Percentiles rank a stretch among this genome's conserved stretches.
These are phyloP conservation scores for Panaeolus cyanescens DNA, from an alignment of 768 basidiomycete species.

Conservation along the genomic window DNA sequence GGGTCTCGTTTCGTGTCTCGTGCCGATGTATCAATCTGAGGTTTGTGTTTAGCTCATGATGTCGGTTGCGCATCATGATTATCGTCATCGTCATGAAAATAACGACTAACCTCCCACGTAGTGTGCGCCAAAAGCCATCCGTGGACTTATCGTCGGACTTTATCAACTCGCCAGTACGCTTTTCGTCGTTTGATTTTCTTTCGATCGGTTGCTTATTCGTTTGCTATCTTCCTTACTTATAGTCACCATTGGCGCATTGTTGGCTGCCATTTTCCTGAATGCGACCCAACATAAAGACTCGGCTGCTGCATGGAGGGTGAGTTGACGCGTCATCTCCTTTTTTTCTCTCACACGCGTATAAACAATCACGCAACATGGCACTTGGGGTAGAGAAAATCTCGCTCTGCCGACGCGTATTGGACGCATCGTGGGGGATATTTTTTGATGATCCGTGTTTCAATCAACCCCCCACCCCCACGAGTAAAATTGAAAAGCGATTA, in stretches of 20 bases:
- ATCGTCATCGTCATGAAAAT: background rate
- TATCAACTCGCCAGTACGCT: slow-evolving; percentile 64
- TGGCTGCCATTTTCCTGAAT: slow-evolving; percentile 69
- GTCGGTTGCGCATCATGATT: no score
- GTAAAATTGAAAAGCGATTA: no score
- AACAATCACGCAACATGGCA: no score
- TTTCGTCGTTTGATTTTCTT: background rate
- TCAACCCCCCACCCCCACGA: no score
- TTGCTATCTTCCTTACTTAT: background rate
- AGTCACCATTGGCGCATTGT: slow-evolving; percentile 71
- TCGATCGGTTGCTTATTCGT: no score
- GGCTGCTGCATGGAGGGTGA: slow-evolving; percentile 41
- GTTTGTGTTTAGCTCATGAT: slow-evolving; percentile 37
- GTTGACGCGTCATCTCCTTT: slow-evolving; percentile 4
- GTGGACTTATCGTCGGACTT: slow-evolving; percentile 66
- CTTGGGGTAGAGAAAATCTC: no score
- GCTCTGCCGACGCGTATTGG: no score
- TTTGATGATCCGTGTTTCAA: no score
- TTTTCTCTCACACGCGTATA: no score
- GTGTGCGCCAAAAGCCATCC: slow-evolving; percentile 70
- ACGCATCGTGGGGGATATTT: no score
- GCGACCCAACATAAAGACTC: slow-evolving; percentile 56
- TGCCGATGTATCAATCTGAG: slow-evolving; percentile 49
- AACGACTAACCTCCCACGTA: slow-evolving; percentile 5
- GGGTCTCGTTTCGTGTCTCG: slow-evolving; percentile 69